Evolutionary conservation across 257 asterid species (phyloP), one percentile per base, ranked within the genome.

Genomic region (Agastache rugosa): DNA sequence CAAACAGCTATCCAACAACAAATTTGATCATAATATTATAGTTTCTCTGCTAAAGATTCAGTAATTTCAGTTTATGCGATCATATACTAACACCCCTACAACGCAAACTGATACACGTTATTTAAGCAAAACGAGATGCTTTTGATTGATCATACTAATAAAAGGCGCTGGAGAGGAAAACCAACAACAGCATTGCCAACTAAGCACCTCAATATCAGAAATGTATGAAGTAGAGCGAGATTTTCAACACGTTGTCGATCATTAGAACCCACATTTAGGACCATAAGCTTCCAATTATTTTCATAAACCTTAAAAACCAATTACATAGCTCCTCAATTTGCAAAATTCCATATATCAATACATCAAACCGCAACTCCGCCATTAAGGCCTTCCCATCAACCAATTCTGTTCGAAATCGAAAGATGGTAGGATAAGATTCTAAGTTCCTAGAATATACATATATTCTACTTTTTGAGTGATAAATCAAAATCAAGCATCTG

Each of bases 401-500:
- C 65, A 58, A 35, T 69, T 51, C 1, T 16, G 8, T 34, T 74
- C 17, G 8, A 56, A 50, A 47, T 42, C 17, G 34, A 44, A 67
- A n/a, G 56, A 67, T 59, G 44, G 56, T 37, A 39, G 50, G 20
- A 27, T 45, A 25, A 63, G 5, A 2, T 64, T n/a, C 7, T 47
- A 70, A 27, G 15, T 27, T 59, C 48, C 29, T 55, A 69, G 3
- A 44, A 45, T 56, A 45, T 31, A 67, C 20, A 15, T 19, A 64
- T 5, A 58, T 23, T 35, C 19, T 14, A 69, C 68, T n/a, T 25
- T 31, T n/a, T 20, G 29, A 19, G 35, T 29, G 42, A 16, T 8
- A 68, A 70, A 62, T 58, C 74, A 75, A 44, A 69, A 69, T 65
- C 74, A 74, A 66, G 69, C 25, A 60, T 22, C 23, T 37, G 59